phyloP scores from a whole-genome alignment of 1,284 basidiomycete species.

The Neolentinus lepideus region DNA sequence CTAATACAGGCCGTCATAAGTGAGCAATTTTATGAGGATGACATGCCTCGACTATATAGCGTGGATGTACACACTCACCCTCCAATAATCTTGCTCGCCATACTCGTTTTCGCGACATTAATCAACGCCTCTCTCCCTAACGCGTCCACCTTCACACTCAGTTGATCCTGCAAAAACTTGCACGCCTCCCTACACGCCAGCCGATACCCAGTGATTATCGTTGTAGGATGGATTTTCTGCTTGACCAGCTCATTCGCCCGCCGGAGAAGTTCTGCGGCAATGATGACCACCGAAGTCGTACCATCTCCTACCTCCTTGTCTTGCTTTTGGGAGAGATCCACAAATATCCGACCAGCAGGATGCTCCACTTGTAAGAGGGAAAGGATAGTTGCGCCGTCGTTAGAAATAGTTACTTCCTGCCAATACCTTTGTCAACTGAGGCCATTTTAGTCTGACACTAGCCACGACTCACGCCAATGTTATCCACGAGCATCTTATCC shows the following conservation, averaged over 20 bases:
- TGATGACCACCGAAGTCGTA: conserved; percentile 97
- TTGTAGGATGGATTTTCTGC: conserved; percentile 98
- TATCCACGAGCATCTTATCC: conserved; percentile 98
- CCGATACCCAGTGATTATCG: conserved; percentile 98
- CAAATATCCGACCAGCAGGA: conserved; percentile 93
- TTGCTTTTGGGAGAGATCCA: conserved; percentile 98
- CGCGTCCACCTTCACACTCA: conserved; percentile 91
- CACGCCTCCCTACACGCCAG: conserved; percentile 97
- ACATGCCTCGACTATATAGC: conserved; percentile 2
- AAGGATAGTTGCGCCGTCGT: conserved; percentile 98
- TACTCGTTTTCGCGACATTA: conserved; percentile 97
- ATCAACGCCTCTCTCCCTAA: conserved; percentile 89
- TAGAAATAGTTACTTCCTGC: conserved; percentile 98
- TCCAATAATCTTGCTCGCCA: conserved; percentile 99
- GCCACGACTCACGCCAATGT: conserved; percentile 75
- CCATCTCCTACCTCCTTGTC: conserved; percentile 99
- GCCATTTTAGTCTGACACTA: conserved; percentile 1
- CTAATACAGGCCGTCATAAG: conserved; percentile 31
- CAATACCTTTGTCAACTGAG: not conserved
- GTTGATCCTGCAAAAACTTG: conserved; percentile 97
- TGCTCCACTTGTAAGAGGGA: conserved; percentile 90
- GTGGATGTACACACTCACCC: conserved; percentile 54
- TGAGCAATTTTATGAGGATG: conserved; percentile 2
- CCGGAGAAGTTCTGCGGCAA: conserved; percentile 92
- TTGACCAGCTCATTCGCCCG: conserved; percentile 98